phyloP scores from a whole-genome alignment of 768 basidiomycete genomes.

The Thelephora ganbajun region DNA sequence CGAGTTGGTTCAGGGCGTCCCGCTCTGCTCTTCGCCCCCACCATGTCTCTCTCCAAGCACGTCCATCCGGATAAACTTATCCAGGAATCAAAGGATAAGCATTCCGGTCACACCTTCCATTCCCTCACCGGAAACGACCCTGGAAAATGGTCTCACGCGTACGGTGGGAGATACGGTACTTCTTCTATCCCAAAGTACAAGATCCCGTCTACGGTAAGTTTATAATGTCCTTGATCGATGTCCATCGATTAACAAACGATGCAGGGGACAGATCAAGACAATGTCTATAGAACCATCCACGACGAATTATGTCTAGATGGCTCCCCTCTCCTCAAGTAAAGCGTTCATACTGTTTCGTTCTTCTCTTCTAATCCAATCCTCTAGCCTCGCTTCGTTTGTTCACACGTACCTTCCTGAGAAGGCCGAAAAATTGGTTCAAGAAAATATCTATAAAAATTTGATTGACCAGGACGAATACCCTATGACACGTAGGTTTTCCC shows the following conservation, averaged over 20 bases:
- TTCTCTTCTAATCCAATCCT: no score
- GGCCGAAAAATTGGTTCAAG: conserved; percentile 41
- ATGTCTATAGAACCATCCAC: conserved; percentile 42
- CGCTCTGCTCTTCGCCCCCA: conserved; percentile 8
- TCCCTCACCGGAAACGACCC: conserved; percentile 18
- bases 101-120: neutral
- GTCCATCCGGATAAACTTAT: conserved; percentile 58
- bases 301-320: conserved; percentile 51
- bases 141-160: conserved; percentile 26
- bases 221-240: neutral
- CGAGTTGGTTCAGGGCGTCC: conserved; percentile 1
- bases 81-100: conserved; percentile 34
- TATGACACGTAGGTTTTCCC: conserved; percentile 25
- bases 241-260: neutral
- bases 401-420: conserved; percentile 47
- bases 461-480: conserved; percentile 65
- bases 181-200: conserved; percentile 56
- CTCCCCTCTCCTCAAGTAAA: conserved; percentile 33
- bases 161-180: conserved; percentile 55
- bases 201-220: conserved; percentile 36
- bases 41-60: conserved; percentile 46
- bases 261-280: conserved; percentile 41
- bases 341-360: no score
- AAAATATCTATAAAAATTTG: conserved; percentile 54
- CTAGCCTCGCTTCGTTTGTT: conserved; percentile 45